Percentiles rank a stretch among this genome's conserved stretches.
These are phyloP conservation scores for Diaporthe longicolla DNA, from an alignment of 2,329 filamentous ascomycete genomes.

Conservation along the genomic window DNA sequence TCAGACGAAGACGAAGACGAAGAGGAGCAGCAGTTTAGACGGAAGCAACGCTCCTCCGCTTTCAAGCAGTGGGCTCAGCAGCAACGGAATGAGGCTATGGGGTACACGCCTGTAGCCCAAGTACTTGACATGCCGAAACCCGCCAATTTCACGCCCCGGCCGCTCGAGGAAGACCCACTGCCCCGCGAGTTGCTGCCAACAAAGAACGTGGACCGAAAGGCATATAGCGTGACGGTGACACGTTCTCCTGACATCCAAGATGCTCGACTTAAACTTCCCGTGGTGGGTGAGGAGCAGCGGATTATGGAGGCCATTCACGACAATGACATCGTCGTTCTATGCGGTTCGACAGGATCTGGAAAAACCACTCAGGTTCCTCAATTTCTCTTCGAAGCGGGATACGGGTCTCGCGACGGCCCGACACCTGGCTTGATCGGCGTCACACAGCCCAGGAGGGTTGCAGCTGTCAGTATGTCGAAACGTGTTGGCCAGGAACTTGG, in stretches of 20 bases:
- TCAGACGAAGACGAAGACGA: slow-evolving; percentile 45
- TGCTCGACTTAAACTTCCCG: slow-evolving; percentile 83
- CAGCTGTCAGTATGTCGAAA: slow-evolving; percentile 96
- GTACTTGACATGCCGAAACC: slow-evolving; percentile 68
- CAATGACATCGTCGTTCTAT: slow-evolving; percentile 90
- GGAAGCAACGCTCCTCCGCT: slow-evolving; percentile 67
- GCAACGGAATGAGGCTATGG: slow-evolving; percentile 87
- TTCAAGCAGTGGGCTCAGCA: slow-evolving; percentile 96
- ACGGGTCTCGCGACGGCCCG: slow-evolving; percentile 81
- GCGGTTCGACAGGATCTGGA: slow-evolving; percentile 94
- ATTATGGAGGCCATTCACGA: slow-evolving; percentile 99
- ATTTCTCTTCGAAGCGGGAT: slow-evolving; percentile 94
- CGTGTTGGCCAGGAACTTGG: slow-evolving; percentile 90
- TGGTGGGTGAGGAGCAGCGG: slow-evolving; percentile 95
- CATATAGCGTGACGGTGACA: slow-evolving; percentile 80
- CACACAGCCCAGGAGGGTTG: slow-evolving; percentile 94
- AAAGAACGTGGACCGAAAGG: slow-evolving; percentile 75
- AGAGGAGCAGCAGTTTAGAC: slow-evolving; percentile 51
- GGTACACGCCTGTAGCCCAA: slow-evolving; percentile 66
- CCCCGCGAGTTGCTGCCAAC: slow-evolving; percentile 76
- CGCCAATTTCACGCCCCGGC: slow-evolving; percentile 76
- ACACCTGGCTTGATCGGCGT: slow-evolving; percentile 95
- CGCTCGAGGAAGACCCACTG: slow-evolving; percentile 78
- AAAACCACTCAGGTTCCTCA: slow-evolving; percentile 99
- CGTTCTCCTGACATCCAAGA: slow-evolving; percentile 82